Base-by-base conservation (phyloP, 441 rosid species). In the Sinapis alba region DNA sequence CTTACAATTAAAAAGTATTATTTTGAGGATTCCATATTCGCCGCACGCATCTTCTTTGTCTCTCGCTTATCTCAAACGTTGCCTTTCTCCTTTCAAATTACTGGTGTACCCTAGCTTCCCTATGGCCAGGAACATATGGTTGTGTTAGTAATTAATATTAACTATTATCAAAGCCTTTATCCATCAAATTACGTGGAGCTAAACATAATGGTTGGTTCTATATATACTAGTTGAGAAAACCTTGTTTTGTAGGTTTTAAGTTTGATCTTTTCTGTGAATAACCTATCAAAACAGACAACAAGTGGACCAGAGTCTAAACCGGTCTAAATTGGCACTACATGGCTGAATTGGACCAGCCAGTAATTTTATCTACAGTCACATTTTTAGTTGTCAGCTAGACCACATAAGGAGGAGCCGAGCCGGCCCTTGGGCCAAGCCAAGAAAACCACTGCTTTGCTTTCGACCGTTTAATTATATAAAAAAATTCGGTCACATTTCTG, bases 31-130 rank as follows among this genome's bases (percentile, higher is more conserved):
- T 86, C 87, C 85, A 59, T 51, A 13, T 81, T 76, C 83, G 89
- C 96, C 92, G 86, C 93, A 80, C 82, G 81, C 74, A 72, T 78
- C 59, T 72, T 65, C 73, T 45, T 4, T 38, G 69, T 62, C 69
- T 61, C 60, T 67, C 59, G 51, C 65, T 67, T 53, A 51, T 51
- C 77, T 21, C 65, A 78, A 78, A 78, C 73, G 81, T 66, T 78
- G 53, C 15, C 9, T 19, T 50, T 7, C n/a, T 38, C 19, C 2
- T 18, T 13, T 6, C 2, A 21, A 77, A 26, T 72, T 27, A 71
- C 77, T 2, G 0, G 0, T 72, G 0, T 65, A 71, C 51, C 80
- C 77, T n/a, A n/a, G n/a, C n/a, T 77, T 30, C 7, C 36, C 18
- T 12, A 32, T 57, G 13, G 50, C 2, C 8, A 53, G 58, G 58